Percentiles rank a stretch among this genome's conserved stretches.
phyloP scores from a whole-genome alignment of 2,329 filamentous ascomycete species.

The Colletotrichum zoysiae region DNA sequence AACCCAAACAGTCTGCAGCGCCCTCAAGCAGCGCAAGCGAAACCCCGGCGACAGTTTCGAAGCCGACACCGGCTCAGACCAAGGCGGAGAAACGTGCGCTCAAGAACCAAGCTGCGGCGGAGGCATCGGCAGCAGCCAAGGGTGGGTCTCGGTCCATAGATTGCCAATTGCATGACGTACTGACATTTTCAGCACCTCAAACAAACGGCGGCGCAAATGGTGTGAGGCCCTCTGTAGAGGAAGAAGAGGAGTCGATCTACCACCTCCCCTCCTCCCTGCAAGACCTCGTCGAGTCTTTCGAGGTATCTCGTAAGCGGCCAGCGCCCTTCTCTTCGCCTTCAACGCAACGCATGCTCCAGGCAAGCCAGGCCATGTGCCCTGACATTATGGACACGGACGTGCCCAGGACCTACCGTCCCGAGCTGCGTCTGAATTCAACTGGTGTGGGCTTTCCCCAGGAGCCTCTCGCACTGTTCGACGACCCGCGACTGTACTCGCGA shows the following conservation, averaged over 20 bases:
- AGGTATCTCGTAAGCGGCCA: constrained; percentile 80
- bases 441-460: constrained; percentile 92
- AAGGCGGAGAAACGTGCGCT: constrained; percentile 56
- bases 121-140: constrained; percentile 59
- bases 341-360: constrained; percentile 79
- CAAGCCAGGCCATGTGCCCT: constrained; percentile 80
- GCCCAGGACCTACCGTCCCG: constrained; percentile 86
- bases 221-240: constrained; percentile 62
- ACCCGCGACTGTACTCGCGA: constrained; percentile 85
- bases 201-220: constrained; percentile 67
- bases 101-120: constrained; percentile 59
- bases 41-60: constrained; percentile 44
- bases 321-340: constrained; percentile 72
- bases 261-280: constrained; percentile 90
- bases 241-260: constrained; percentile 88
- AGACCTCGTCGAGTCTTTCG: constrained; percentile 92
- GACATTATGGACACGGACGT: constrained; percentile 84
- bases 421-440: constrained; percentile 80
- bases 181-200: constrained; percentile 52
- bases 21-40: constrained; percentile 46
- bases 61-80: constrained; percentile 49
- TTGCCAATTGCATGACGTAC: not conserved
- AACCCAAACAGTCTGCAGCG: constrained; percentile 51
- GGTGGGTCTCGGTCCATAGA: constrained; percentile 50
- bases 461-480: constrained; percentile 90